Percentiles rank a stretch among this genome's conserved stretches.
These are phyloP conservation scores for Heracleum sosnowskyi DNA, from an alignment of 129 eudicot species.

Conservation along the genomic window DNA sequence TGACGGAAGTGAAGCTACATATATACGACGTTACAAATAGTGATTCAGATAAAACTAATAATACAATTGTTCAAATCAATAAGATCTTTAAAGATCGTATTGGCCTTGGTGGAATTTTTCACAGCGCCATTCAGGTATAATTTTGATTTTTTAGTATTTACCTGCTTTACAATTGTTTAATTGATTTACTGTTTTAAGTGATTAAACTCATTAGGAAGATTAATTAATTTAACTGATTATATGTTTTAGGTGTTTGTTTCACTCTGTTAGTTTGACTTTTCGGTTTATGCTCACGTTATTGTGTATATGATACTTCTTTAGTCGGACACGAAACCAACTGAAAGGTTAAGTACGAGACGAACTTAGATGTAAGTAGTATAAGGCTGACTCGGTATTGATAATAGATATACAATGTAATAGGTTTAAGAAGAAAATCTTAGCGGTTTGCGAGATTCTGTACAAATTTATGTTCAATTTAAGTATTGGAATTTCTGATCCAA, in stretches of 20 bases:
- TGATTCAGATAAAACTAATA: constrained; percentile 83
- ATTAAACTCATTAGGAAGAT: not conserved
- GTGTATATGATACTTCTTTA: too few species aligned
- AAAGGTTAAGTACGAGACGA: not conserved
- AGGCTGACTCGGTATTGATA: too few species aligned
- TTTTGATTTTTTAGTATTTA: not conserved
- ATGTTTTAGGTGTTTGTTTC: too few species aligned
- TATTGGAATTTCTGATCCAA: too few species aligned
- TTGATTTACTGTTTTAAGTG: not conserved
- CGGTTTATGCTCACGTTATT: too few species aligned
- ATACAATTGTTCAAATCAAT: constrained; percentile 83
- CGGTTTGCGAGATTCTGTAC: not conserved
- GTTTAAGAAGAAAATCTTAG: too few species aligned
- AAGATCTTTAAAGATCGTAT: constrained; percentile 91
- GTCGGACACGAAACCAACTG: not conserved
- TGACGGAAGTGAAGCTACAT: constrained; percentile 93
- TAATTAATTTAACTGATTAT: not conserved
- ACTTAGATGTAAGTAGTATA: not conserved
- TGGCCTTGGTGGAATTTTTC: constrained; percentile 92
- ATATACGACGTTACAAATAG: constrained; percentile 92
- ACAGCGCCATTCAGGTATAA: constrained; percentile 86
- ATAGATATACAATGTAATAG: too few species aligned
- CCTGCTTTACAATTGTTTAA: not conserved
- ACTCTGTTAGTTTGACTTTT: too few species aligned
- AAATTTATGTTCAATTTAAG: not conserved